Conservation (phyloP, 2,329 filamentous ascomycete species). For the Plenodomus biglobosus region DNA sequence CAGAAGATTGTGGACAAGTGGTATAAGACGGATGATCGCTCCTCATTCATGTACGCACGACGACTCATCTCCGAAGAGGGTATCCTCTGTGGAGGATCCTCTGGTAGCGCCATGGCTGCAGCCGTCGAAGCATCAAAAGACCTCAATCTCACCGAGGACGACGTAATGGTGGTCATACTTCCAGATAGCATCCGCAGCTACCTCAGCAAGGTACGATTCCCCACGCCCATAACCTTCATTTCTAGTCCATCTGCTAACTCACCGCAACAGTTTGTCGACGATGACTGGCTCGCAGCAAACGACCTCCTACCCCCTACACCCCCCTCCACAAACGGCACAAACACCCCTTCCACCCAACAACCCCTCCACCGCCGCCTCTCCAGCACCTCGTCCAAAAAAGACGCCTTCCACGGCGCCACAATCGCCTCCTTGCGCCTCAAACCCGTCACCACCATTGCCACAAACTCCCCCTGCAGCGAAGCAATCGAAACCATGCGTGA, state of each 20-base stretch:
- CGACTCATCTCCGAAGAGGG: constrained; percentile 92
- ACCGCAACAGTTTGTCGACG: constrained; percentile 74
- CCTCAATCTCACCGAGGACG: constrained; percentile 73
- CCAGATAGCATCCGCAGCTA: constrained; percentile 98
- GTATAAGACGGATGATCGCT: constrained; percentile 96
- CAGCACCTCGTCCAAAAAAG: constrained; percentile 50
- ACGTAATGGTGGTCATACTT: constrained; percentile 86
- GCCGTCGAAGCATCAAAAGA: constrained; percentile 77
- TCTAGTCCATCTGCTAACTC: constrained; percentile 15
- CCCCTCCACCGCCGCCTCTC: constrained; percentile 41
- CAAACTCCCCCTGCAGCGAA: constrained; percentile 72
- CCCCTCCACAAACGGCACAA: constrained; percentile 35
- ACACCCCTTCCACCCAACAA: constrained; percentile 16
- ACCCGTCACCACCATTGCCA: constrained; percentile 82
- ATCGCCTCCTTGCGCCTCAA: constrained; percentile 84
- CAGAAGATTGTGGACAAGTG: constrained; percentile 81
- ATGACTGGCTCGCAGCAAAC: constrained; percentile 98
- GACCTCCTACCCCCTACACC: constrained; percentile 73
- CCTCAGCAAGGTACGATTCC: constrained; percentile 70
- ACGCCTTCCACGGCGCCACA: constrained; percentile 76
- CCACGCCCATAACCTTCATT: no score
- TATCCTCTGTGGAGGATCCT: constrained; percentile 88
- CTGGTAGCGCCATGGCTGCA: constrained; percentile 86
- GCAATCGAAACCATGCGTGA: constrained; percentile 98
- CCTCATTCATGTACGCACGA: constrained; percentile 88